Evolutionary conservation across 305 asterid species (phyloP).

Genomic region (Solanum hybrid): DNA sequence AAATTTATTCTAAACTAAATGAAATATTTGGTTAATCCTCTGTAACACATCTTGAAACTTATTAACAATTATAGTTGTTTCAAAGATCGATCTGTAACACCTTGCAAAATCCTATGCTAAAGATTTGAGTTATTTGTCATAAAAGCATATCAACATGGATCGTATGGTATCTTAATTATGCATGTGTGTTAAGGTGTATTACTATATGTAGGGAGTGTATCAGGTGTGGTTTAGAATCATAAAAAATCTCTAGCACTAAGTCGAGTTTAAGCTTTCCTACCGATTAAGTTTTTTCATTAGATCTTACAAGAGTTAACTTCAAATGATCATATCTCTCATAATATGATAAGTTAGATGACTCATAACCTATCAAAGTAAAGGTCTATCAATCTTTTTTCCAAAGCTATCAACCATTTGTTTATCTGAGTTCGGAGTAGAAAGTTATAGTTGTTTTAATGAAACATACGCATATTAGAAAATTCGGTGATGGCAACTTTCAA

Average conservation of each 20-base stretch:
- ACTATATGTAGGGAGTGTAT: not conserved
- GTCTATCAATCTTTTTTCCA: not conserved
- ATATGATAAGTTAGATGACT: not conserved
- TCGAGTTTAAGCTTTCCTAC: not conserved
- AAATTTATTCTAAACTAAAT: not conserved
- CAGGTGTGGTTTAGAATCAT: not conserved
- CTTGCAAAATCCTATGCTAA: not conserved
- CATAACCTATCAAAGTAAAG: not conserved
- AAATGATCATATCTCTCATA: not conserved
- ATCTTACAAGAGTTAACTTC: not conserved
- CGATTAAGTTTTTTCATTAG: not conserved
- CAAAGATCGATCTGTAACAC: not conserved
- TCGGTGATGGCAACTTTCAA: not conserved
- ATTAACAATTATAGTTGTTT: not conserved
- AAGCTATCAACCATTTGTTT: not conserved
- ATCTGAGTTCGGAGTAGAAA: not conserved
- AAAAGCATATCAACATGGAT: not conserved
- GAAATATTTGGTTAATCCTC: not conserved
- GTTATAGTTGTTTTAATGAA: not conserved
- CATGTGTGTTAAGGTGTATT: not conserved
- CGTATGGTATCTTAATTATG: not conserved
- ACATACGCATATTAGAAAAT: not conserved
- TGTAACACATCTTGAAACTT: not conserved
- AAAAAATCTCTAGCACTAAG: not conserved
- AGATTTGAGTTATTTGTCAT: not conserved